phyloP scores from a whole-genome alignment of 345 rosid species.

The Zanthoxylum bungeanum region DNA sequence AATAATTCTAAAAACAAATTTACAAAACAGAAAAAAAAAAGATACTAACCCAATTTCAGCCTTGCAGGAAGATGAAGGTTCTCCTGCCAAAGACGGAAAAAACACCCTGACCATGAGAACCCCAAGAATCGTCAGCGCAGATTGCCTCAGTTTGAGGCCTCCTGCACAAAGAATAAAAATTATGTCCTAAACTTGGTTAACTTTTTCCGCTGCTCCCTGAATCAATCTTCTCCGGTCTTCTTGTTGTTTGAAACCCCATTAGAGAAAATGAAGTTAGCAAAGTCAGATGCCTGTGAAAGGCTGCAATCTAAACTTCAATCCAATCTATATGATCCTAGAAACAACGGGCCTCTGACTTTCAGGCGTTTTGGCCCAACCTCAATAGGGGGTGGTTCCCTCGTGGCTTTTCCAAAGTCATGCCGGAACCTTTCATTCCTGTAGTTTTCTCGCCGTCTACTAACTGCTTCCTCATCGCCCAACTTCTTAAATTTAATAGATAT shows the following conservation, averaged over 20 bases:
- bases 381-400: constrained; percentile 33
- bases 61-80: constrained; percentile 41
- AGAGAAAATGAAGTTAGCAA: constrained; percentile 46
- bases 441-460: constrained; percentile 31
- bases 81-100: constrained; percentile 48
- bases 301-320: constrained; percentile 29
- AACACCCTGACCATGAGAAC: constrained; percentile 48
- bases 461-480: constrained; percentile 28
- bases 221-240: constrained; percentile 28
- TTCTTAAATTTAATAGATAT: constrained; percentile 51
- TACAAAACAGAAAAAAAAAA: constrained; percentile 41
- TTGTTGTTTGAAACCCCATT: constrained; percentile 52
- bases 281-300: constrained; percentile 35
- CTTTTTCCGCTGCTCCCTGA: constrained; percentile 38
- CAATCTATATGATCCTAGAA: constrained; percentile 39
- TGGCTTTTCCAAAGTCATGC: constrained; percentile 33
- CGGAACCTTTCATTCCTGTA: constrained; percentile 28
- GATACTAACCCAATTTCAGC: constrained; percentile 32
- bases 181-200: constrained; percentile 45
- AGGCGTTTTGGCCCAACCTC: constrained; percentile 64
- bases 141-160: constrained; percentile 27
- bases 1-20: constrained; percentile 14
- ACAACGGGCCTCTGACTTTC: constrained; percentile 59
- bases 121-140: constrained; percentile 50
- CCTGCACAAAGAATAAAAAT: constrained; percentile 64